These are phyloP conservation scores for Haplosporangium gracile DNA, from an alignment of 192 early-diverging fungal genomes.

Conservation along the genomic window DNA sequence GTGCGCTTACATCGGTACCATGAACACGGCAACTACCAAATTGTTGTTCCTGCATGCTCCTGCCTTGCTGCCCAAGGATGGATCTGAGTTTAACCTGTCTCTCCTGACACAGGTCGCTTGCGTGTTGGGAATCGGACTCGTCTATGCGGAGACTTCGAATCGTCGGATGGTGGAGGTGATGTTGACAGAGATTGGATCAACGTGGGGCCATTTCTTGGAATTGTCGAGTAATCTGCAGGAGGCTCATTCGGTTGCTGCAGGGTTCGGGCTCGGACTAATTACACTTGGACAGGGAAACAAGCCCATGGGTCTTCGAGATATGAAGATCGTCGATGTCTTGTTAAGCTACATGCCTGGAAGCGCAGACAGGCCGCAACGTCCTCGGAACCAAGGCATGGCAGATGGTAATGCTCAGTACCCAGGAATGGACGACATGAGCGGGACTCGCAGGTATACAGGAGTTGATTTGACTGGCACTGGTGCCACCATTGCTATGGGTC, in stretches of 20 bases:
- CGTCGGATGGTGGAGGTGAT: constrained; percentile 81
- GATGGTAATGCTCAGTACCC: not conserved
- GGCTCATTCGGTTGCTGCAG: constrained; percentile 81
- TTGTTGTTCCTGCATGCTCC: constrained; percentile 85
- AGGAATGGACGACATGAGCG: not conserved
- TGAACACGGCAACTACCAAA: constrained; percentile 72
- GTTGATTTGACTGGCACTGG: constrained; percentile 69
- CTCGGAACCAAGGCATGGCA: not conserved
- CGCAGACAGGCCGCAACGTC: constrained; percentile 32
- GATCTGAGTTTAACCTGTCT: constrained; percentile 73
- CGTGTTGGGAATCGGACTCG: constrained; percentile 82
- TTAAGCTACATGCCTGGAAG: constrained; percentile 69
- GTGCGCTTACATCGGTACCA: constrained; percentile 76
- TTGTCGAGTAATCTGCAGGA: constrained; percentile 59
- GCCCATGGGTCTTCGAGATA: constrained; percentile 64
- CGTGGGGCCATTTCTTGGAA: constrained; percentile 23
- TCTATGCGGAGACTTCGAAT: constrained; percentile 77
- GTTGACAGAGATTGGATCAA: constrained; percentile 73
- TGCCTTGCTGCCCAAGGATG: constrained; percentile 69
- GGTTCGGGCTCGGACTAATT: constrained; percentile 89
- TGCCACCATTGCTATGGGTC: constrained; percentile 85
- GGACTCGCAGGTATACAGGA: constrained; percentile 38
- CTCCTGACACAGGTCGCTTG: constrained; percentile 74
- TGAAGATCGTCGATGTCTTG: constrained; percentile 70
- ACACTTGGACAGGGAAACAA: constrained; percentile 74